Percentiles rank a stretch among this genome's conserved stretches.
Evolutionary conservation across 164 flowering plant genomes (phyloP).

Genomic region (Buxus sempervirens): DNA sequence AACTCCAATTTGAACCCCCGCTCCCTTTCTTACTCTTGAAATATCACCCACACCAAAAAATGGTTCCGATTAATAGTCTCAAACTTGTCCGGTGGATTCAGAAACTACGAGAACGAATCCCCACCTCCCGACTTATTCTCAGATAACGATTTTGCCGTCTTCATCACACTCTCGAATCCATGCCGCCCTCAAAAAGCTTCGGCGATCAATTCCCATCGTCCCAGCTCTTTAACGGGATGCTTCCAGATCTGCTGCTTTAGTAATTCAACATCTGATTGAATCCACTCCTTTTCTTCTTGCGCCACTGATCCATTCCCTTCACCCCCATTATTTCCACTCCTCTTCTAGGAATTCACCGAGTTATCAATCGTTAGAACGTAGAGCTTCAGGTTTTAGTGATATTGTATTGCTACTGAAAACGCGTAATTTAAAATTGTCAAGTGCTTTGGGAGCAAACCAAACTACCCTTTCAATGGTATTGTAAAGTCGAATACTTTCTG

Average conservation of each 20-base stretch:
- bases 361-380: conserved; percentile 10
- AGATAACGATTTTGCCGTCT: conserved; percentile 63
- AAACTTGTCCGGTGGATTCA: conserved; percentile 60
- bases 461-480: too few species aligned
- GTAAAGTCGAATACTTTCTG: too few species aligned
- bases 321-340: conserved; percentile 3
- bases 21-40: conserved; percentile 17
- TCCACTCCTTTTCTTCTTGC: conserved; percentile 67
- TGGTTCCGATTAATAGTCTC: conserved; percentile 20
- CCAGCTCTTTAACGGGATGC: conserved; percentile 78
- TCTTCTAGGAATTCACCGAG: conserved; percentile 20
- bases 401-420: too few species aligned
- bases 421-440: too few species aligned
- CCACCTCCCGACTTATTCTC: conserved; percentile 48
- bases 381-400: too few species aligned
- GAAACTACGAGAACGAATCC: conserved; percentile 65
- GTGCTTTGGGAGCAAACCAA: too few species aligned
- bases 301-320: conserved; percentile 9
- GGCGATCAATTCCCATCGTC: conserved; percentile 83
- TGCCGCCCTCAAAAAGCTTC: conserved; percentile 67
- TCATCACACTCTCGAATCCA: conserved; percentile 71
- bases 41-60: not conserved
- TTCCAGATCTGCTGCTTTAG: conserved; percentile 76
- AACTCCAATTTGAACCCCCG: conserved; percentile 47
- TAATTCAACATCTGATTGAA: conserved; percentile 64